phyloP scores from a whole-genome alignment of 352 stramenopile species.

The Globisporangium ultimum region DNA sequence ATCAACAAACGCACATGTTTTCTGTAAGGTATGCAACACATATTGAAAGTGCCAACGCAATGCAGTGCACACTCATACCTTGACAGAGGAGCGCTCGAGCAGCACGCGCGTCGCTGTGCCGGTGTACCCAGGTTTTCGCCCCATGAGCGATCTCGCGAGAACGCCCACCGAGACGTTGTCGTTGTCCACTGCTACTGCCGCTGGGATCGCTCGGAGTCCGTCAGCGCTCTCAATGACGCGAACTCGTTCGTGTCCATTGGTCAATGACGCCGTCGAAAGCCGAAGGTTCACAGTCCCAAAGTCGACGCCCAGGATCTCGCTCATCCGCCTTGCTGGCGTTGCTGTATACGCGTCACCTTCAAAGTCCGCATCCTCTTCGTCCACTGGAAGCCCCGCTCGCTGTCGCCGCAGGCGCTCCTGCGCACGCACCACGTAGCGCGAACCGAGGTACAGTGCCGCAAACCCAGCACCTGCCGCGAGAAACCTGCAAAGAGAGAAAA shows the following conservation, averaged over 20 bases:
- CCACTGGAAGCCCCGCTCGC: constrained; percentile 37
- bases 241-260: constrained; percentile 10
- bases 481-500: constrained; percentile 15
- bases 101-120: constrained; percentile 50
- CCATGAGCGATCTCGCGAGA: constrained; percentile 42
- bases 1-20: background rate
- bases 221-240: constrained; percentile 60
- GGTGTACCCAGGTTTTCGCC: constrained; percentile 55
- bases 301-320: constrained; percentile 54
- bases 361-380: constrained; percentile 24
- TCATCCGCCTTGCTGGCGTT: constrained; percentile 9
- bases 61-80: too few relatives aligned
- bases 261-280: constrained; percentile 34
- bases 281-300: constrained; percentile 50
- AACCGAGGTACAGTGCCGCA: constrained; percentile 47
- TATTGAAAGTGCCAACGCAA: too few relatives aligned
- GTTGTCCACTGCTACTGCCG: constrained; percentile 61
- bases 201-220: constrained; percentile 44
- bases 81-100: constrained; percentile 13
- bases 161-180: constrained; percentile 45
- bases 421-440: constrained; percentile 50
- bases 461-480: constrained; percentile 39
- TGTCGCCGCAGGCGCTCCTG: constrained; percentile 53
- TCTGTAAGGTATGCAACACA: background rate
- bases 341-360: constrained; percentile 5